Conservation (phyloP, 345 rosid genomes). For the Salix dunnii region DNA sequence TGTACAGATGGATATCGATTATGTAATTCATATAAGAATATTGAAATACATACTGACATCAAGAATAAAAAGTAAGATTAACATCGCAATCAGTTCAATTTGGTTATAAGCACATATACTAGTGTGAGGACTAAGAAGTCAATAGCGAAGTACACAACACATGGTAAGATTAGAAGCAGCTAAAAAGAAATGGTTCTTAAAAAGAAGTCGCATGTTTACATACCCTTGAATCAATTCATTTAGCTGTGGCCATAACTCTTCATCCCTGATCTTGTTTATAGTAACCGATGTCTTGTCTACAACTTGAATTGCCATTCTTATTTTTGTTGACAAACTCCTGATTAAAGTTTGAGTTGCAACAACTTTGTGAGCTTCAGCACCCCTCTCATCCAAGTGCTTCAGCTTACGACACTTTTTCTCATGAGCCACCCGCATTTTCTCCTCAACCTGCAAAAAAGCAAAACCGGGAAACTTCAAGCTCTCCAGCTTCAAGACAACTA, state of each 20-base stretch:
- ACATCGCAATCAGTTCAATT: neutral
- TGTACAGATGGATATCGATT: neutral
- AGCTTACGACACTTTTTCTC: slow-evolving; percentile 70
- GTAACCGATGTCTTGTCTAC: slow-evolving; percentile 82
- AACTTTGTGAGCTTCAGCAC: slow-evolving; percentile 71
- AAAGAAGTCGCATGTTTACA: slow-evolving; percentile 12
- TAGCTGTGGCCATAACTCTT: slow-evolving; percentile 92
- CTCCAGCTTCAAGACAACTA: slow-evolving; percentile 3
- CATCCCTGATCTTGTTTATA: slow-evolving; percentile 87
- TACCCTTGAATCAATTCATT: slow-evolving; percentile 89
- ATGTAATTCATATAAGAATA: neutral
- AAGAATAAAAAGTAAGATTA: neutral
- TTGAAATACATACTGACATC: neutral
- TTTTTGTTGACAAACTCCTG: slow-evolving; percentile 72
- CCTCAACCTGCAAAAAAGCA: slow-evolving; percentile 66
- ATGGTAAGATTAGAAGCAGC: neutral
- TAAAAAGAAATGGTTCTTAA: neutral
- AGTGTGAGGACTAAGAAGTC: neutral
- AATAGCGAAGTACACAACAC: neutral
- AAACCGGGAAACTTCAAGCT: neutral
- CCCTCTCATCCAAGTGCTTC: slow-evolving; percentile 71
- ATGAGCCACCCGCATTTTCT: slow-evolving; percentile 72
- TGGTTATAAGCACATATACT: neutral
- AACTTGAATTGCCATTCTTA: slow-evolving; percentile 79
- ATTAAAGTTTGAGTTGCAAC: slow-evolving; percentile 50